Evolutionary conservation across 108 stramenopile species (phyloP), one percentile per base, ranked within the genome.

Genomic region (Discostella pseudostelligera): DNA sequence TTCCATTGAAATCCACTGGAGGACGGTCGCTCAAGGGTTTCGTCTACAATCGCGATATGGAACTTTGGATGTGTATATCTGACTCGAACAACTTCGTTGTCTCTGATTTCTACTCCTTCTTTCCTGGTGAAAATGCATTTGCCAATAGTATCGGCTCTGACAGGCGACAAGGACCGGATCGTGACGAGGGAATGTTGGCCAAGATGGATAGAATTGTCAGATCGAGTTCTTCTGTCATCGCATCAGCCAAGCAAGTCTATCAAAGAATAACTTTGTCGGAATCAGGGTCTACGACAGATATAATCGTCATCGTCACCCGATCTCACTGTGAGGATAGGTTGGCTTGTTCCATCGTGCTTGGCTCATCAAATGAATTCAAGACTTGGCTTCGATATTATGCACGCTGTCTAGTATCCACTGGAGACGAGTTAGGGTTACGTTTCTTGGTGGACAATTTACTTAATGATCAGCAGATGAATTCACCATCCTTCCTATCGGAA

Each of bases 241-340:
- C 69, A 29, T 75, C 79, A 37, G 74, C 74, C 3, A 75, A 71
- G 24, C 69, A 64, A 36, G 75, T 71, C 65, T 68, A 59, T 49
- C 62, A 69, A 22, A 76, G 42, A 53, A 37, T 70, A 46, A 59
- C 58, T 44, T 32, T 25, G 25, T 50, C 28, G 2, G 32, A 63
- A 9, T 67, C 70, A 44, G 70, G 69, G 24, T 45, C 43, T 9
- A 48, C 60, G n/a, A 60, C 46, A 24, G 67, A 68, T 39, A 44
- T 46, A 37, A 70, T 83, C 12, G 71, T 81, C 6, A 70, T 83
- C 12, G 71, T 81, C 6, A 87, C 89, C 14, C 70, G 86, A 59
- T 76, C 89, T 7, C 92, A 94, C 60, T 94, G 92, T 57, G 92
- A 94, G 73, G 89, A 94, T 68, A 84, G 92, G 39, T 78, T 94